A percentile compares a stretch with the other conserved stretches of the same genome.
These are phyloP conservation scores for Eutrema japonicum DNA, from an alignment of 345 rosid species.

Conservation along the genomic window DNA sequence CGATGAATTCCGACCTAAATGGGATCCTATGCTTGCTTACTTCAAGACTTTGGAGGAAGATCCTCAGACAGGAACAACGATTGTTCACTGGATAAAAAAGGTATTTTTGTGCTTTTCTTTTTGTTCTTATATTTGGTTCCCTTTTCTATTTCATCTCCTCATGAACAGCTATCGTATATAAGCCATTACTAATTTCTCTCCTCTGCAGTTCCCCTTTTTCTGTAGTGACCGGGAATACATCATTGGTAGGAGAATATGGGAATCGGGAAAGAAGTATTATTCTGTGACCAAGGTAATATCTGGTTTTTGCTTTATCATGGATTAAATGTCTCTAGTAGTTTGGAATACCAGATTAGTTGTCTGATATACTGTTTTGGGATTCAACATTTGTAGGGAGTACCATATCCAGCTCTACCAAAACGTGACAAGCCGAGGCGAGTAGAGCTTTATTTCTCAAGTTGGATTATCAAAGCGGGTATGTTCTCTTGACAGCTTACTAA, in stretches of 20 bases:
- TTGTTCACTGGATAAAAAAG: constrained; percentile 91
- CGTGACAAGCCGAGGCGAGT: constrained; percentile 95
- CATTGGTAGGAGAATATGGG: constrained; percentile 93
- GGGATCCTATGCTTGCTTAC: constrained; percentile 93
- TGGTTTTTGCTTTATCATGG: constrained; percentile 13
- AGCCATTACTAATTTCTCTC: constrained; percentile 5
- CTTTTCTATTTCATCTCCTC: neutral
- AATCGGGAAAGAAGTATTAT: constrained; percentile 72
- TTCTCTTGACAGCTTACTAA: neutral
- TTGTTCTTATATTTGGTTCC: neutral
- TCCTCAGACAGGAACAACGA: constrained; percentile 68
- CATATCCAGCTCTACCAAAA: constrained; percentile 63
- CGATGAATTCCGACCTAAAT: constrained; percentile 90
- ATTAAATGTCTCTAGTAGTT: neutral
- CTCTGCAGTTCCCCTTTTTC: constrained; percentile 93
- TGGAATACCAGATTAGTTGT: neutral
- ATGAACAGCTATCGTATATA: neutral
- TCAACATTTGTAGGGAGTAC: constrained; percentile 61
- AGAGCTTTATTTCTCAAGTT: constrained; percentile 85
- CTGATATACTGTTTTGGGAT: constrained; percentile 21
- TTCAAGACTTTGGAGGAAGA: constrained; percentile 73
- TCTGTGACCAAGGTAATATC: constrained; percentile 85
- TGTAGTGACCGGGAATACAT: constrained; percentile 96
- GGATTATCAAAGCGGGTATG: constrained; percentile 89
- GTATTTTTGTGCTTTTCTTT: constrained; percentile 38